A percentile compares a stretch with the other conserved stretches of the same genome.
Evolutionary conservation across 2,329 filamentous ascomycete species (phyloP).

Genomic region (Tolypocladium sp.): DNA sequence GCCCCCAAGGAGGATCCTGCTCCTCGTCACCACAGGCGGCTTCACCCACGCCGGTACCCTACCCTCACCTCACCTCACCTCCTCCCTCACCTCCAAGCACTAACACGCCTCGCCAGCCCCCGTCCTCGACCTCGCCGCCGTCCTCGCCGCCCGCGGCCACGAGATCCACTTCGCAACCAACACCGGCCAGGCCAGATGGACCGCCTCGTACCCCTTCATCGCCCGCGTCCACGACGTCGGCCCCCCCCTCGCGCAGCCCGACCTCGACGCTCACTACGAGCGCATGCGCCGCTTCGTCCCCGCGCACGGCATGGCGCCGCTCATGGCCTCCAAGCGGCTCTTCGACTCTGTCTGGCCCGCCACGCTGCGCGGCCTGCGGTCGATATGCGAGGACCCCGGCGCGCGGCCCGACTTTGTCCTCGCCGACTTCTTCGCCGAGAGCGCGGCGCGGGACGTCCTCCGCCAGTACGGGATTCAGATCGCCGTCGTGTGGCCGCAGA

Average conservation of each 20-base stretch:
- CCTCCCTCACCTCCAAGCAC: not conserved
- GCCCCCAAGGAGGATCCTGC: not conserved
- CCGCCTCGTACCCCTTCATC: conserved; percentile 19
- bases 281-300: conserved; percentile 23
- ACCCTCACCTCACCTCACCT: not conserved
- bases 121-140: conserved; percentile 9
- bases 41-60: not conserved
- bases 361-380: conserved; percentile 11
- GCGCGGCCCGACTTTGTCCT: conserved; percentile 27
- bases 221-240: conserved; percentile 21
- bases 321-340: conserved; percentile 25
- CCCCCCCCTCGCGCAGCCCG: conserved; percentile 14
- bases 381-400: conserved; percentile 3
- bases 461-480: conserved; percentile 26
- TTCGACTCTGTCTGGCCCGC: conserved; percentile 28
- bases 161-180: conserved; percentile 28
- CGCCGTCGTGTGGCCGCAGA: conserved; percentile 29
- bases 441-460: conserved; percentile 27
- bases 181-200: conserved; percentile 25
- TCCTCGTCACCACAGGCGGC: not conserved
- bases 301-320: conserved; percentile 17
- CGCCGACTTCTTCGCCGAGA: conserved; percentile 33
- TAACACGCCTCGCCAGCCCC: not conserved
- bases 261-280: conserved; percentile 22
- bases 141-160: conserved; percentile 23